These are phyloP conservation scores for Nigrograna mackinnonii DNA, from an alignment of 2,329 filamentous ascomycete genomes.

Conservation along the genomic window DNA sequence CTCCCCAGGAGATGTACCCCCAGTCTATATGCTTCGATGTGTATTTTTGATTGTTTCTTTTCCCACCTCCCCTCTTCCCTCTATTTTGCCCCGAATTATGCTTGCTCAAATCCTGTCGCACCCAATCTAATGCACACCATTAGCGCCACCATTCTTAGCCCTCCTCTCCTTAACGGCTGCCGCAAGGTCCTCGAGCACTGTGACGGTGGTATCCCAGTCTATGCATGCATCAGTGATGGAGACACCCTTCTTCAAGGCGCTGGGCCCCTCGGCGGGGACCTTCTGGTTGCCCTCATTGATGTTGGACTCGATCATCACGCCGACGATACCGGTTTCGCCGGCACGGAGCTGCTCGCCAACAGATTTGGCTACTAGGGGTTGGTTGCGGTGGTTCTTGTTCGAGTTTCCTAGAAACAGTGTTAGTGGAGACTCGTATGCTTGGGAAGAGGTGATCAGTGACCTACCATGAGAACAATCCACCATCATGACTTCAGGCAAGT, in stretches of 20 bases:
- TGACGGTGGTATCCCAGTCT: constrained; percentile 83
- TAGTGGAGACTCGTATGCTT: constrained; percentile 8
- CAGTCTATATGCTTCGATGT: too few species aligned
- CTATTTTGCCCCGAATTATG: too few species aligned
- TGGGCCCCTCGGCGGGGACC: constrained; percentile 79
- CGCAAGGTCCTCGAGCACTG: constrained; percentile 82
- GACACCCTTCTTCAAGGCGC: constrained; percentile 81
- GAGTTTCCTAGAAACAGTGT: constrained; percentile 77
- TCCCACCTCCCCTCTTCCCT: too few species aligned
- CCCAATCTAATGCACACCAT: constrained; percentile 29
- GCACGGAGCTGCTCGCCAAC: constrained; percentile 84
- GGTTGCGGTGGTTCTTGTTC: constrained; percentile 95
- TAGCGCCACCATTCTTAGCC: constrained; percentile 41
- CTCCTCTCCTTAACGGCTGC: constrained; percentile 79
- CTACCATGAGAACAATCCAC: constrained; percentile 95
- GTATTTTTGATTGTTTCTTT: too few species aligned
- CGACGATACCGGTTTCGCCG: constrained; percentile 86
- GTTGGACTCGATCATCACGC: constrained; percentile 99
- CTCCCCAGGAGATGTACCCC: too few species aligned
- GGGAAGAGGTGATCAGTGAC: constrained; percentile 20
- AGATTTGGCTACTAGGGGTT: constrained; percentile 85
- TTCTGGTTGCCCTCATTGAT: constrained; percentile 83
- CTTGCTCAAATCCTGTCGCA: too few species aligned
- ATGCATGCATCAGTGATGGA: constrained; percentile 98
- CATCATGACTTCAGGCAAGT: constrained; percentile 89